phyloP scores from a whole-genome alignment of 768 basidiomycete species.

The Naganishia vishniacii region DNA sequence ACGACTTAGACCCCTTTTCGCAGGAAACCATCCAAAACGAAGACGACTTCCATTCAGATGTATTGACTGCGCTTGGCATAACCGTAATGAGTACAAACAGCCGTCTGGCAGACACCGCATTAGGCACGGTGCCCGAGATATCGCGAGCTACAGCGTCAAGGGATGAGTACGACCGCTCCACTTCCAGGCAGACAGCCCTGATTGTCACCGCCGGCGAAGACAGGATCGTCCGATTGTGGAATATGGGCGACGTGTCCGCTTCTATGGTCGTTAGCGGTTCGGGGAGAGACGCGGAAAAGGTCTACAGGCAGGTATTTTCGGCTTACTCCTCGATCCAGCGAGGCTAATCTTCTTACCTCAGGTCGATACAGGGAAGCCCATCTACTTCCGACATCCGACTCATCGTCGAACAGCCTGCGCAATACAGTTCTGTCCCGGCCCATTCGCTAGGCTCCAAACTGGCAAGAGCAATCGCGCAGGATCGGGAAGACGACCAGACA shows the following conservation, averaged over 20 bases:
- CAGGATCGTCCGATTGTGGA: conserved; percentile 79
- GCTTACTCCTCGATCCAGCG: background rate
- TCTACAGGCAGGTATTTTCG: conserved; percentile 59
- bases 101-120: background rate
- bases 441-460: conserved; percentile 43
- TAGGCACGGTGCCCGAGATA: conserved; percentile 36
- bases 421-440: conserved; percentile 26
- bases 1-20: background rate
- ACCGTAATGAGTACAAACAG: background rate
- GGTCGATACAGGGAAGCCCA: conserved; percentile 25
- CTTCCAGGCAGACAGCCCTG: conserved; percentile 49
- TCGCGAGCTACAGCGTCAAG: conserved; percentile 54
- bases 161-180: conserved; percentile 38
- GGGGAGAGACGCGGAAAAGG: conserved; percentile 66
- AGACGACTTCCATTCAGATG: background rate
- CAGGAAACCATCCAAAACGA: background rate
- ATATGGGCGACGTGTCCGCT: conserved; percentile 65
- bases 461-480: conserved; percentile 19
- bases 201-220: conserved; percentile 90
- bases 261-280: conserved; percentile 74
- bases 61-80: conserved; percentile 18
- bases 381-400: conserved; percentile 37
- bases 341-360: conserved; percentile 24
- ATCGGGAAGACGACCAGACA: conserved; percentile 64
- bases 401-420: conserved; percentile 49